Conservation (phyloP, 2,329 filamentous ascomycete species). For the Endocalyx cinctus region DNA sequence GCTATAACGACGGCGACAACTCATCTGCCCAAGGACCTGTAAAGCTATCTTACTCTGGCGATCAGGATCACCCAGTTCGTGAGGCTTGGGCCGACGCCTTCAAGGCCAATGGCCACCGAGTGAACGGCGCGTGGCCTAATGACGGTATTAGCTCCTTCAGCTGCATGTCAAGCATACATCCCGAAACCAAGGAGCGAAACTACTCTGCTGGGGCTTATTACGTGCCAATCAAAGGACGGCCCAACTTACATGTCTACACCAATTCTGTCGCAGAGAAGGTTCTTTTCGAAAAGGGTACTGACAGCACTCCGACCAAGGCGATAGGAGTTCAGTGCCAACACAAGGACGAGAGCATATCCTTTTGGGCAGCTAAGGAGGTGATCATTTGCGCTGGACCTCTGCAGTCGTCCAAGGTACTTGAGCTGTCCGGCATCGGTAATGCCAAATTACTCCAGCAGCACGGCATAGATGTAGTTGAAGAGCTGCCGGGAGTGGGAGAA, state of each 20-base stretch:
- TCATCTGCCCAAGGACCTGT: constrained; percentile 7
- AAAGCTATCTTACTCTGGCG: constrained; percentile 7
- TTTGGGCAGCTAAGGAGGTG: constrained; percentile 13
- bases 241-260: constrained; percentile 12
- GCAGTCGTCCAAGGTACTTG: constrained; percentile 27
- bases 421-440: constrained; percentile 31
- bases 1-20: constrained; percentile 1
- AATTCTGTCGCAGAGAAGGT: constrained; percentile 11
- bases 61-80: constrained; percentile 10
- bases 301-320: constrained; percentile 2
- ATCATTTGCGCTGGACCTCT: constrained; percentile 15
- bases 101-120: constrained; percentile 3
- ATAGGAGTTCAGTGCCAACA: constrained; percentile 10
- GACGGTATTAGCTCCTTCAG: constrained; percentile 14
- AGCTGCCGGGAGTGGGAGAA: constrained; percentile 15
- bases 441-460: constrained; percentile 6
- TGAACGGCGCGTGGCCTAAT: constrained; percentile 7
- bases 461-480: constrained; percentile 6
- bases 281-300: constrained; percentile 9
- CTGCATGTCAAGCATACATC: constrained; percentile 13
- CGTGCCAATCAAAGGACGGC: constrained; percentile 4
- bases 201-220: constrained; percentile 15
- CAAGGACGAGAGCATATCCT: constrained; percentile 1
- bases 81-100: constrained; percentile 11
- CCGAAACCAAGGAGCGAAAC: constrained; percentile 7